Evolutionary conservation across 139 green algal species (phyloP), one percentile per base, ranked within the genome.

Genomic region (Picocystis salinarum): DNA sequence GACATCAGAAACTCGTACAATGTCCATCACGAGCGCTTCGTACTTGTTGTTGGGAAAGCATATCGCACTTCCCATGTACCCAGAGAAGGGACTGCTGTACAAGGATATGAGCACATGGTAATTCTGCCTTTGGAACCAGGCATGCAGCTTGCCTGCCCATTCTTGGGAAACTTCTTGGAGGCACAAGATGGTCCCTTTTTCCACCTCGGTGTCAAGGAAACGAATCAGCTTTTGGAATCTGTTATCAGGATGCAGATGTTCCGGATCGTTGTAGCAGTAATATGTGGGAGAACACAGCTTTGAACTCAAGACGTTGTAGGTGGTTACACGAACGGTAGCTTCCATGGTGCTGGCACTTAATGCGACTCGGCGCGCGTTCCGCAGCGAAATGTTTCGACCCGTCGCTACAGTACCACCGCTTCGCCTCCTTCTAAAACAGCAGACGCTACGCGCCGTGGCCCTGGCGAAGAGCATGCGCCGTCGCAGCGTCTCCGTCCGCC

Each of bases 301-400:
- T 15, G 39, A 53, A 17, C 37, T 52, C 10, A 63, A 41, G 1
- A 63, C 55, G 55, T 63, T 63, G 39, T 63, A 63, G 18, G 52
- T 53, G 36, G 33, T 37, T 17, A 58, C 50, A 9, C 49, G 36
- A 11, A 22, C 24, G 46, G 36, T 17, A 6, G 20, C 36, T n/a
- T n/a, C n/a, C n/a, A n/a, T n/a, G n/a, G n/a, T n/a, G n/a, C n/a
- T n/a, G n/a, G n/a, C n/a, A n/a, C n/a, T n/a, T n/a, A n/a, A n/a
- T n/a, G n/a, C n/a, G n/a, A n/a, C n/a, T n/a, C n/a, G n/a, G n/a
- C n/a, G n/a, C n/a, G n/a, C n/a, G n/a, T n/a, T n/a, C n/a, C n/a
- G n/a, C n/a, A n/a, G n/a, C n/a, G n/a, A n/a, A n/a, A n/a, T n/a
- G n/a, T n/a, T n/a, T n/a, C n/a, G n/a, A n/a, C n/a, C n/a, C n/a